These are phyloP conservation scores for Scenedesmus sp. DNA, from an alignment of 163 green algal species.

Conservation along the genomic window DNA sequence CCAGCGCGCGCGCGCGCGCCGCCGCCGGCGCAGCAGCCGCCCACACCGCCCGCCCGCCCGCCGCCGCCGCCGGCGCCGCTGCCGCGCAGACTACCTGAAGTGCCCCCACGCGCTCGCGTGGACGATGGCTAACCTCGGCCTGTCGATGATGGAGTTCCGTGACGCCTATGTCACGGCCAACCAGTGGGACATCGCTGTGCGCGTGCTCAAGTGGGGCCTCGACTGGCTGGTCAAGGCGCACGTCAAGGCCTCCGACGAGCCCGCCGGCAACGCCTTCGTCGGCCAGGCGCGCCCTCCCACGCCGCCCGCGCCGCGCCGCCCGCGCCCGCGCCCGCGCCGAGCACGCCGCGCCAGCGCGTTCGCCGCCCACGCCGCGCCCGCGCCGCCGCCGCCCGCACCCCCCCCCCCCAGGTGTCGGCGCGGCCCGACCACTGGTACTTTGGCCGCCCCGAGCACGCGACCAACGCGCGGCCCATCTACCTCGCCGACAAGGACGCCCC, in stretches of 20 bases:
- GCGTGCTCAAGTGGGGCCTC: constrained; percentile 32
- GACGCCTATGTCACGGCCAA: neutral
- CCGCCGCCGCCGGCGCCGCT: too few relatives aligned
- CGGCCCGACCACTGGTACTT: constrained; percentile 41
- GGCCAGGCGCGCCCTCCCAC: constrained; percentile 21
- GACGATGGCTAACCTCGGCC: constrained; percentile 35
- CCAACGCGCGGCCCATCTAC: constrained; percentile 22
- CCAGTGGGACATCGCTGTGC: constrained; percentile 25
- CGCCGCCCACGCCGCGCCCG: too few relatives aligned
- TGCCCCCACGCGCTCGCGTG: constrained; percentile 26
- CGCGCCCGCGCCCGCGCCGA: too few relatives aligned
- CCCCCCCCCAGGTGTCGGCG: constrained; percentile 18
- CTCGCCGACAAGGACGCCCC: neutral
- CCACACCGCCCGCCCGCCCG: too few relatives aligned
- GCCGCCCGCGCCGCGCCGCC: too few relatives aligned
- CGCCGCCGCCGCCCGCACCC: too few relatives aligned
- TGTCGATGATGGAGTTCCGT: constrained; percentile 41
- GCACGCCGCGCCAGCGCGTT: too few relatives aligned
- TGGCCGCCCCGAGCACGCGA: constrained; percentile 39
- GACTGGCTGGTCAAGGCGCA: constrained; percentile 50
- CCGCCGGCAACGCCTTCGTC: constrained; percentile 40
- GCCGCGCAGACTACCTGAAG: neutral
- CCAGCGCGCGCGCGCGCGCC: too few relatives aligned
- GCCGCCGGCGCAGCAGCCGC: too few relatives aligned
- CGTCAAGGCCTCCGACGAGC: constrained; percentile 27